phyloP scores from a whole-genome alignment of 2,329 filamentous ascomycete genomes.

The Beauveria scarabaeidicola region DNA sequence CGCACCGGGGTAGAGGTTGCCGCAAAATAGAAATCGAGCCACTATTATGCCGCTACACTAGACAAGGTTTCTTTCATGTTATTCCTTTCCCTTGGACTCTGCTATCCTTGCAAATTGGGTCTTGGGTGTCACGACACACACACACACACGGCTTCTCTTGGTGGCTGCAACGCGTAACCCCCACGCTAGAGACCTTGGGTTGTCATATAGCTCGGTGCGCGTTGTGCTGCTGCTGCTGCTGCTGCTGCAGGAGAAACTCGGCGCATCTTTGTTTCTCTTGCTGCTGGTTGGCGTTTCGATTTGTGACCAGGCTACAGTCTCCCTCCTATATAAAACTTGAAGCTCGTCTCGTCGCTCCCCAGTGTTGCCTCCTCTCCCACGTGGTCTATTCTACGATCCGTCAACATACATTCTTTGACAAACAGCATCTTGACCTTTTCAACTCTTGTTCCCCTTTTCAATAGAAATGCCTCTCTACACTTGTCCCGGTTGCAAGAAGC shows the following conservation, averaged over 20 bases:
- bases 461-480: slow-evolving; percentile 8
- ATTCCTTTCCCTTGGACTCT: too few species aligned
- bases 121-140: too few species aligned
- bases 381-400: not conserved
- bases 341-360: not conserved
- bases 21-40: too few species aligned
- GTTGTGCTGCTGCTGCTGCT: not conserved
- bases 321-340: not conserved
- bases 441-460: too few species aligned
- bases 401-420: not conserved
- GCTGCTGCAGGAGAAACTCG: not conserved
- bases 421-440: not conserved
- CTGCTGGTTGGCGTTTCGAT: too few species aligned
- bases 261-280: too few species aligned
- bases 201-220: slow-evolving; percentile 2
- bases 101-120: too few species aligned
- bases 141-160: not conserved
- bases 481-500: slow-evolving; percentile 7
- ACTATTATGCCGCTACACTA: too few species aligned
- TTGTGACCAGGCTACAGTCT: not conserved
- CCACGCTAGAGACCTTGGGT: not conserved
- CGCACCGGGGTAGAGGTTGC: not conserved
- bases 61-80: too few species aligned
- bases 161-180: not conserved
- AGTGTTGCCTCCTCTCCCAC: not conserved